Evolutionary conservation across 768 basidiomycete genomes (phyloP).

Genomic region (Leccinum broughii): DNA sequence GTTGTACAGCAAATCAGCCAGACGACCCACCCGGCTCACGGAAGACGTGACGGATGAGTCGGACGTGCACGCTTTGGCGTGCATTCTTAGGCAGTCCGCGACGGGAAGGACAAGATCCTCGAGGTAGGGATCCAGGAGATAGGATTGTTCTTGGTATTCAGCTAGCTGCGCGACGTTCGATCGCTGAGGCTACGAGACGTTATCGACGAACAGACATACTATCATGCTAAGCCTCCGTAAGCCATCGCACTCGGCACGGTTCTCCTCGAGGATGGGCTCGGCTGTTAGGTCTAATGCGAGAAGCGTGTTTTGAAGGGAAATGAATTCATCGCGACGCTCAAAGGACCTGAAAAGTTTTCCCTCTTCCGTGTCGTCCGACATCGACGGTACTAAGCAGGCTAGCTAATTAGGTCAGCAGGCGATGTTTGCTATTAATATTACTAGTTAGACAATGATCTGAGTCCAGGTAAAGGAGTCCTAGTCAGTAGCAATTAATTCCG

Average conservation of each 20-base stretch:
- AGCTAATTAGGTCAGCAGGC: slow-evolving; percentile 23
- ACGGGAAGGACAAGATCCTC: slow-evolving; percentile 77
- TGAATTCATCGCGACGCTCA: slow-evolving; percentile 62
- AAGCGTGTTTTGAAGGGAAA: slow-evolving; percentile 49
- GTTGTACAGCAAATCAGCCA: slow-evolving; percentile 69
- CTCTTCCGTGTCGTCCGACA: slow-evolving; percentile 45
- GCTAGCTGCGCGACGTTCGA: slow-evolving; percentile 55
- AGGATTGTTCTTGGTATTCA: slow-evolving; percentile 91
- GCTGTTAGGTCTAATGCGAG: slow-evolving; percentile 47
- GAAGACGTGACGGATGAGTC: slow-evolving; percentile 30
- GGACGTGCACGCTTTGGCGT: slow-evolving; percentile 45
- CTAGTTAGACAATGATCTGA: no score
- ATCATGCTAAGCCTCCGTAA: slow-evolving; percentile 48
- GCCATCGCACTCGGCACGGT: slow-evolving; percentile 41
- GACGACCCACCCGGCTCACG: slow-evolving; percentile 44
- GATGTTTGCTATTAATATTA: background rate
- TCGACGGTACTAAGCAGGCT: slow-evolving; percentile 11
- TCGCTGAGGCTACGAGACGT: slow-evolving; percentile 1
- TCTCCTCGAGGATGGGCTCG: slow-evolving; percentile 45
- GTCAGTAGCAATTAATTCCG: background rate
- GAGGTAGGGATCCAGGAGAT: slow-evolving; percentile 88
- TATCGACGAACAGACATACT: slow-evolving; percentile 41
- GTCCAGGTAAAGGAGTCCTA: background rate
- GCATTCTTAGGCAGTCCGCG: slow-evolving; percentile 59
- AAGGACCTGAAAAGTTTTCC: slow-evolving; percentile 54